Base-by-base conservation (phyloP, 768 basidiomycete species). In the Obba rivulosa region DNA sequence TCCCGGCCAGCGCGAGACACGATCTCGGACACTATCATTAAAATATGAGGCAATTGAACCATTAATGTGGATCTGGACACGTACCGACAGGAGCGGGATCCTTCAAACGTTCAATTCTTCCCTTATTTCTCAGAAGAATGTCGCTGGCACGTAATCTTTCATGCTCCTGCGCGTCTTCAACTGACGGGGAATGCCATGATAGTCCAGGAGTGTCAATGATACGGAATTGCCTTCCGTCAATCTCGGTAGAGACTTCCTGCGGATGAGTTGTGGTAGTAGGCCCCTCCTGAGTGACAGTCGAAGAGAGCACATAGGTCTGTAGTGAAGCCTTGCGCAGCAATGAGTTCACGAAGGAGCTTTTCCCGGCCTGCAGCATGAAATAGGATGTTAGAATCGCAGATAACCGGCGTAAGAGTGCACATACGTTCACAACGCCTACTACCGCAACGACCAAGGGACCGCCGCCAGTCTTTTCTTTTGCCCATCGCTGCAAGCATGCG, bases 171-270 rank as follows among this genome's bases (percentile, higher is more conserved):
- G 62, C 66, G 18, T 70, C 61, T 14, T 70, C 66, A 17, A 71
- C 69, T 8, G 47, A 52, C 2, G 63, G 48, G 42, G 77, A 73
- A 17, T 66, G 62, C 75, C 80, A 83, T 43, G 78, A 73, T 56
- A 92, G 67, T n/a, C 93, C 93, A 25, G 93, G 93, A 0, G 90
- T 95, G 64, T 96, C 93, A 57, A 93, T 81, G 48, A 94, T 57
- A 28, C 77, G 77, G 54, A 92, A 70, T 44, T 69, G 67, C 52
- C 69, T 71, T 20, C 73, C 76, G 9, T 69, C 72, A 9, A 70
- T 62, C 43, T 76, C 76, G 2, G 78, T 55, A 2, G 71, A 65
- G 20, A 87, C 73, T 55, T 85, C 82, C 55, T 84, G 83, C 4
- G 85, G 75, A 25, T 79, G 73, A 13, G 74, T 70, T 20, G 84